Conservation (phyloP, 176 grass and related monocot genomes). For the Alopecurus myosuroides region DNA sequence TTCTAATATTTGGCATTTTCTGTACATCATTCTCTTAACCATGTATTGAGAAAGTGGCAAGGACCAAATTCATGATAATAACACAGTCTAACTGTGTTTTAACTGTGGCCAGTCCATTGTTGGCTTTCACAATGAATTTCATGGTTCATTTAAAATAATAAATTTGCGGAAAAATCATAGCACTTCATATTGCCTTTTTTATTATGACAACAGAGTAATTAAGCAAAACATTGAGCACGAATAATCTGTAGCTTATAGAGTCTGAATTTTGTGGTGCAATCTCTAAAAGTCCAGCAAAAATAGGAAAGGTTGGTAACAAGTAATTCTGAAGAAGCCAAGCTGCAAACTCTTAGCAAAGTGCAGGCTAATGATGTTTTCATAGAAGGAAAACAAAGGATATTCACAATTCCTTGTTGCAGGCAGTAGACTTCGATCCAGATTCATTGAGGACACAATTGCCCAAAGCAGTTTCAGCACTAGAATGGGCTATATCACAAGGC, state of each 20-base stretch:
- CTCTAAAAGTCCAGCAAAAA: background rate
- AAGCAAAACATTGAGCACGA: background rate
- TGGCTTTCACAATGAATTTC: background rate
- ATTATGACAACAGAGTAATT: background rate
- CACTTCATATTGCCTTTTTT: background rate
- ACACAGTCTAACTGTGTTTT: background rate
- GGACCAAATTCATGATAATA: background rate
- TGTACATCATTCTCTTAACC: background rate
- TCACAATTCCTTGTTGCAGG: conserved; percentile 31
- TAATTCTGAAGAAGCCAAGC: background rate
- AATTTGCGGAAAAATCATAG: background rate
- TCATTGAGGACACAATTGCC: conserved; percentile 72
- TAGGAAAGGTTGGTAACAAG: background rate
- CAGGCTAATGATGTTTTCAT: background rate
- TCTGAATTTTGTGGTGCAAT: background rate
- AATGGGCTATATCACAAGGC: conserved; percentile 72
- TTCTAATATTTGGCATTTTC: background rate
- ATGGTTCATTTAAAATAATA: background rate
- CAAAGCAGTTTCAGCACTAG: conserved; percentile 71
- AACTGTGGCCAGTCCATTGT: background rate
- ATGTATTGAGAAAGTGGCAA: background rate
- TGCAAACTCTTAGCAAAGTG: background rate
- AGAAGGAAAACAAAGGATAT: background rate
- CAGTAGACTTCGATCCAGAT: conserved; percentile 76
- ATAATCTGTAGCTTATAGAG: background rate